Evolutionary conservation across 805 yeast genomes (phyloP), one percentile per base, ranked within the genome.

Genomic region (Cephaloascus albidus): DNA sequence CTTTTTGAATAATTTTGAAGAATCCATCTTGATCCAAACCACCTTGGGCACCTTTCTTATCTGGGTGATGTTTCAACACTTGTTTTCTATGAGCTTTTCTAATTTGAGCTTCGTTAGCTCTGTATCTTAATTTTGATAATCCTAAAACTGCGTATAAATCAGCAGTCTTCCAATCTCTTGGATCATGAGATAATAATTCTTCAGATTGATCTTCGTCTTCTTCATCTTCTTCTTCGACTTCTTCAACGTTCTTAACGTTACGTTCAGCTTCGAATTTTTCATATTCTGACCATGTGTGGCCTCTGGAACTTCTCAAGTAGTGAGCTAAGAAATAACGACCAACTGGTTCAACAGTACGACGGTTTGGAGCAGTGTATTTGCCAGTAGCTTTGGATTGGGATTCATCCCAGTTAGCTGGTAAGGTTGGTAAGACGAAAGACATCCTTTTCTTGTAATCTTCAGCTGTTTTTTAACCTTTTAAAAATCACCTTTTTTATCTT

Each of bases 201-300:
- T 65, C 79, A 38, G 65, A 60, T 60, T 78, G 83, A 42, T 79
- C 87, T 48, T 81, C 89, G 47, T 78, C 83, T 54, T 88, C 94
- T 49, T 80, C 81, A n/a, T n/a, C n/a, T 40, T 77, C 85, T 43
- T 74, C 77, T 42, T 59, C 64, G 45, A 74, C 57, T 50, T 75
- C 82, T 51, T 85, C 95, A 45, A 78, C 76, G 41, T 65, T 64
- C 53, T 74, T 73, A 54, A 85, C 95, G 63, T 85, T 85, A 65
- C 78, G 80, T 58, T 82, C 94, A 44, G 96, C 96, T 73, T 89
- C 94, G 50, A 88, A 69, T 61, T 84, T 81, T 68, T 93, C 98
- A 57, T 77, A 93, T 67, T 93, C 97, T 40, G 97, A 87, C 96
- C 97, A 93, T 37, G 97, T 87, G 69, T 95, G 96, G 61, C 96